phyloP scores from a whole-genome alignment of 1,139 yeast genomes.

The Geotrichum europaeum region DNA sequence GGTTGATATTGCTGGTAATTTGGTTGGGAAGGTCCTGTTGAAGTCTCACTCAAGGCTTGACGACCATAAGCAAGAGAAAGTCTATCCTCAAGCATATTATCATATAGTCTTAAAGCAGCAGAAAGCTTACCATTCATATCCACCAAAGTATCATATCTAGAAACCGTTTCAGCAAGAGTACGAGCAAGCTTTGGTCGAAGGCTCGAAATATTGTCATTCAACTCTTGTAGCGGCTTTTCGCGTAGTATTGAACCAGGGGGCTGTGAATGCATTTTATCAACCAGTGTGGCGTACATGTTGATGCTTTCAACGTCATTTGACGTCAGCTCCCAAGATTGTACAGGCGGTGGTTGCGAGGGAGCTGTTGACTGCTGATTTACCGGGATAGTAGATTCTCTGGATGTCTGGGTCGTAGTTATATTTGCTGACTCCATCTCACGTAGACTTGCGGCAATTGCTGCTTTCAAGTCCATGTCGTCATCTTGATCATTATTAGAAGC shows the following conservation, averaged over 20 bases:
- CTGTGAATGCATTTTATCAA: conserved; percentile 49
- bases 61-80: conserved; percentile 44
- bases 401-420: conserved; percentile 15
- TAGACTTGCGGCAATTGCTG: conserved; percentile 92
- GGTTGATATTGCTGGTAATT: conserved; percentile 1
- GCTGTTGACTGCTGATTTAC: conserved; percentile 21
- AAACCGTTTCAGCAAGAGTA: conserved; percentile 56
- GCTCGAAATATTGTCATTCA: conserved; percentile 58
- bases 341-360: conserved; percentile 16
- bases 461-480: conserved; percentile 84
- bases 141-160: conserved; percentile 62
- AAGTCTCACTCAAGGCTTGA: conserved; percentile 2
- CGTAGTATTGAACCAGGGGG: conserved; percentile 50
- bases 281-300: conserved; percentile 59
- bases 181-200: conserved; percentile 71
- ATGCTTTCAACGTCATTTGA: conserved; percentile 63
- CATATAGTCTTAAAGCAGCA: conserved; percentile 73
- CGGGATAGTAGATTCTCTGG: conserved; percentile 8
- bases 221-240: conserved; percentile 55
- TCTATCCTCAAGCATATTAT: conserved; percentile 67
- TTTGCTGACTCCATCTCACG: conserved; percentile 48
- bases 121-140: conserved; percentile 79
- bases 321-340: conserved; percentile 39
- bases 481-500: conserved; percentile 44
- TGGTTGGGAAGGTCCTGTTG: conserved; percentile 16